A percentile compares a stretch with the other conserved stretches of the same genome.
phyloP scores from a whole-genome alignment of 805 yeast species.

The Metschnikowia koreensis region DNA sequence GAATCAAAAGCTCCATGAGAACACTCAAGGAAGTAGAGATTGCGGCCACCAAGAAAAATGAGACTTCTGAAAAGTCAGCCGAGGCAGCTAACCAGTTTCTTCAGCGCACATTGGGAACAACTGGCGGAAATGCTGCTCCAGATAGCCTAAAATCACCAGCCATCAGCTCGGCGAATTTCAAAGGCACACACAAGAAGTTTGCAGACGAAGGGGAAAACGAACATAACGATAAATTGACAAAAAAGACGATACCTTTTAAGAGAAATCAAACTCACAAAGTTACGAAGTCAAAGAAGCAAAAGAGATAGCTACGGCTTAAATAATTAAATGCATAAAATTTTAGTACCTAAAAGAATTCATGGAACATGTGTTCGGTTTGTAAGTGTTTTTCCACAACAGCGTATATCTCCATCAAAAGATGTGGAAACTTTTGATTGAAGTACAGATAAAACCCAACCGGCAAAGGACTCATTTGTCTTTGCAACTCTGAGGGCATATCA shows the following conservation, averaged over 20 bases:
- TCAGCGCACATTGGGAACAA: conserved; percentile 42
- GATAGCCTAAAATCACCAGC: conserved; percentile 42
- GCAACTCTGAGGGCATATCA: conserved; percentile 73
- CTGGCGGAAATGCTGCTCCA: conserved; percentile 32
- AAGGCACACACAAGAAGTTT: conserved; percentile 55
- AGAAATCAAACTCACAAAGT: not conserved
- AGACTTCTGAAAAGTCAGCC: conserved; percentile 21
- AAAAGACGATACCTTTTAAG: not conserved
- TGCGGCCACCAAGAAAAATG: conserved; percentile 18
- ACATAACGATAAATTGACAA: not conserved
- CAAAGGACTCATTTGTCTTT: conserved; percentile 65
- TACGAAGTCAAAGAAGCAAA: conserved; percentile 5
- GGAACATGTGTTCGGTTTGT: conserved; percentile 61
- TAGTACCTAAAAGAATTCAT: conserved; percentile 30
- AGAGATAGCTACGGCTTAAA: not conserved
- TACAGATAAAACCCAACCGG: conserved; percentile 84
- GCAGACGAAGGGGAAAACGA: conserved; percentile 17
- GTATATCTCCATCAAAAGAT: conserved; percentile 72
- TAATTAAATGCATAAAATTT: not conserved
- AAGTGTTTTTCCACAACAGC: conserved; percentile 55
- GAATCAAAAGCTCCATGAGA: conserved; percentile 68
- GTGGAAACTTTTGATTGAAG: conserved; percentile 75
- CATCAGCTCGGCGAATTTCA: conserved; percentile 50
- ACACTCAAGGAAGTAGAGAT: conserved; percentile 45
- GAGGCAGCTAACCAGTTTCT: conserved; percentile 47